Evolutionary conservation across 768 basidiomycete genomes (phyloP), one percentile per base, ranked within the genome.

Genomic region (Xanthoconium purpureum): DNA sequence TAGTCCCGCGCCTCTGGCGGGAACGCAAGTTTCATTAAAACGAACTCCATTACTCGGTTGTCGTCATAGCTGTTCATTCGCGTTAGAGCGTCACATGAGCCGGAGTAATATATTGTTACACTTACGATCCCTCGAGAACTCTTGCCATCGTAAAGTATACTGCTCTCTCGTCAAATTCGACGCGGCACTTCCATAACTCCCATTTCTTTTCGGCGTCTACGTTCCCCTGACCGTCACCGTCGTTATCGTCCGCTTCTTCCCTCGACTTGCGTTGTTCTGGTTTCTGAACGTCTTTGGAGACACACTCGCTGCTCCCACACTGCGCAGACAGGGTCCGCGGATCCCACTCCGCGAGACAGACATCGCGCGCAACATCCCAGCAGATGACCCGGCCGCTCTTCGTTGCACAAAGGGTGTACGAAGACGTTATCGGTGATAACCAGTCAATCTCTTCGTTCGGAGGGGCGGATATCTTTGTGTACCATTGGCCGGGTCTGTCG

Each of bases 141-240:
- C 83, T 85, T 1, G 87, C 87, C 86, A 89, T 89, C 0, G 84
- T 86, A 63, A 89, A 88, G 69, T 81, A 89, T 36, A 88, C 87
- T 0, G 83, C 81, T 55, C 83, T 74, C 59, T 83, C 80, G 39
- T 88, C 86, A 63, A 88, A 89, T 64, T 88, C 88, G 17, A 89
- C 87, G 10, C 87, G 73, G 60, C 88, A 89, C 63, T 89, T 89
- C 88, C 87, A 89, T 6, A 89, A 64, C 62, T 88, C 85, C 87
- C 87, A 89, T 28, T 73, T 71, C 47, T 73, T 71, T 44, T 78
- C 74, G 3, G 51, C 39, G 3, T 65, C 56, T 3, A 17, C 15
- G 3, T 48, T 56, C 9, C 49, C 56, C 17, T 24, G 56, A n/a
- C 9, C 29, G 8, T 28, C 55, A 3, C 55, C 55, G n/a, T 52